Base-by-base conservation (phyloP, 306 rosid genomes). In the Medicago ruthenica region DNA sequence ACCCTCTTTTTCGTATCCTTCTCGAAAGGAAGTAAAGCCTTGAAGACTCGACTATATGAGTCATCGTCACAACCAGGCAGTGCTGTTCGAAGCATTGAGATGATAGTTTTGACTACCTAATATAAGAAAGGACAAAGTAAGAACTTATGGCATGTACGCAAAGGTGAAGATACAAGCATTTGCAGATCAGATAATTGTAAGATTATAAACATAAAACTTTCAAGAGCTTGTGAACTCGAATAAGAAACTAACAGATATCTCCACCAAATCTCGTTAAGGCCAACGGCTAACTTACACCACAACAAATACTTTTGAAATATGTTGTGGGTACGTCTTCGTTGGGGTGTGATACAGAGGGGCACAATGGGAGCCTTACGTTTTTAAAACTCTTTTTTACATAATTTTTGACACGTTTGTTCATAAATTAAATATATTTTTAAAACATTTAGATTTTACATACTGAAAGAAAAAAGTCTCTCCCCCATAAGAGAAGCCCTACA, bases 1-100 rank as follows among this genome's bases (percentile, higher is more conserved):
- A 90, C 97, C 97, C 85, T 90, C 81, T 85, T 90, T 81, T 89
- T 95, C 68, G 81, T 85, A 79, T 92, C 98, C 80, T 89, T 95
- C 88, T 92, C 98, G 22, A 83, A 81, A 70, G 93, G 92, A 74
- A 95, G 86, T 81, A 95, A 78, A 72, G 95, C 97, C 91, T 95
- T 95, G 87, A 95, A 95, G 69, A 85, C 93, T 16, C 78, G 85
- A 80, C 71, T 87, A 83, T 89, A 92, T 34, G 94, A 79, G 60
- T 78, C 84, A 80, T 95, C 96, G 50, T 92, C 96, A 83, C 96
- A 92, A 74, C 64, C 89, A 50, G 93, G 92, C 47, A 92, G 80
- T 1, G 91, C 31, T 70, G 96, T 91, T 84, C 71, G 87, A 80
- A 95, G 95, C 89, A 95, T 85, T 61, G 97, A 89, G 68, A 90